Base-by-base conservation (phyloP, 768 basidiomycete species). In the Lactifluus subvellereus region DNA sequence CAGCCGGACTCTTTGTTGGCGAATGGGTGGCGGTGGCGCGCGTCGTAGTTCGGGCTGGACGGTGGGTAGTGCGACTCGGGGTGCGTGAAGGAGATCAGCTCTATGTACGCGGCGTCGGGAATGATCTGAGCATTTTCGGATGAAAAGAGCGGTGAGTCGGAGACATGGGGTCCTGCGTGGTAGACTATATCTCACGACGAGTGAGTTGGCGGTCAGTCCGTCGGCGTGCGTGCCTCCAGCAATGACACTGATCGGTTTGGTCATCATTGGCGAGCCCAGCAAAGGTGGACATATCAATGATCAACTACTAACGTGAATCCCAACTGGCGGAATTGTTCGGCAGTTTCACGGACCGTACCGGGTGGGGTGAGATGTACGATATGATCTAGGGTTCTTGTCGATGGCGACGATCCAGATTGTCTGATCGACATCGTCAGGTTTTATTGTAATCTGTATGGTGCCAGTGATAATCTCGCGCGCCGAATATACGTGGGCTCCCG, bases 301-400 rank as follows among this genome's bases (percentile, higher is more conserved):
- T 10, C n/a, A 33, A 32, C 42, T 7, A 66, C 80, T 61, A 66
- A 89, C 88, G 77, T 81, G 79, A 90, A 89, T 6, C 88, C 89
- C 4, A 87, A 72, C n/a, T 77, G 68, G 20, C 75, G 75, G 64
- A 87, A 89, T 51, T 82, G 79, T 22, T 79, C 71, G 0, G 82
- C 75, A 22, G 77, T 79, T 38, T 79, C 72, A 20, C 77, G 70
- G 10, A 89, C 75, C 0, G 82, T 77, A 0, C 81, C 85, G 1
- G 87, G 84, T 0, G 87, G 83, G 0, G 84, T 84, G n/a, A 90
- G 76, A 70, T 89, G 83, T 0, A 90, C 80, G 60, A 90, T 82
- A 66, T 90, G 88, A 65, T 90, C 88, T 11, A 89, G 69, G 33
- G 72, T 80, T 49, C 71, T 74, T 2, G 80, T 83, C 18, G 76